Evolutionary conservation across 768 basidiomycete genomes (phyloP).

Genomic region (Pilatotrama ljubarskyi): DNA sequence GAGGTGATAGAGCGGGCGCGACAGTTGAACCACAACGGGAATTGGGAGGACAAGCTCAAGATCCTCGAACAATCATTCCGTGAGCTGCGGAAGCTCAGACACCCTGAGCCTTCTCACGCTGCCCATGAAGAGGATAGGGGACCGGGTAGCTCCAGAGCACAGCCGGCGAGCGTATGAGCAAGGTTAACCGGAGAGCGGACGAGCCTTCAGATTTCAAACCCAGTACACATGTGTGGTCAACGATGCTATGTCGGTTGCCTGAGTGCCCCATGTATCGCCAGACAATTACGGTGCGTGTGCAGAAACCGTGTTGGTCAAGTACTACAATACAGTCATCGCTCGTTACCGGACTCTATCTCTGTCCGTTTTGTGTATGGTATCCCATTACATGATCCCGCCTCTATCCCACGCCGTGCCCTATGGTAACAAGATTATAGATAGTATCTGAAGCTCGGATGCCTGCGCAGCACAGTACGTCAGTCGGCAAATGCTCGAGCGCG

Average conservation of each 20-base stretch:
- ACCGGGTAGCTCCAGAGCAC: neutral
- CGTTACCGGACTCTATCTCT: neutral
- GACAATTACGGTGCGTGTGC: neutral
- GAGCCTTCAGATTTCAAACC: no score
- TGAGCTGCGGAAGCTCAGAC: constrained; percentile 5
- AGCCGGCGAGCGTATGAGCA: no score
- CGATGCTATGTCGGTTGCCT: no score
- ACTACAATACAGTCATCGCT: constrained; percentile 1
- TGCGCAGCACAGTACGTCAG: neutral
- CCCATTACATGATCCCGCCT: neutral
- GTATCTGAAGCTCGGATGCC: constrained; percentile 26
- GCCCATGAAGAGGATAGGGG: neutral
- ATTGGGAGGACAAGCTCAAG: constrained; percentile 21
- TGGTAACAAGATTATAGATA: constrained; percentile 6
- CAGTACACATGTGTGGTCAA: no score
- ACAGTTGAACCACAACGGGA: constrained; percentile 2
- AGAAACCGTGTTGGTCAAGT: neutral
- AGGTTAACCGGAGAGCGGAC: no score
- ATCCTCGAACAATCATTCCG: constrained; percentile 2
- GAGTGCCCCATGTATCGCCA: neutral
- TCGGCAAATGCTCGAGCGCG: neutral
- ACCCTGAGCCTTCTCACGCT: neutral
- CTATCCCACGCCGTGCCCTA: neutral
- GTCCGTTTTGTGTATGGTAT: neutral
- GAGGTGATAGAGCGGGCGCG: constrained; percentile 9